Conservation (phyloP, 2,329 filamentous ascomycete species). For the Colletotrichum euphorbiae region DNA sequence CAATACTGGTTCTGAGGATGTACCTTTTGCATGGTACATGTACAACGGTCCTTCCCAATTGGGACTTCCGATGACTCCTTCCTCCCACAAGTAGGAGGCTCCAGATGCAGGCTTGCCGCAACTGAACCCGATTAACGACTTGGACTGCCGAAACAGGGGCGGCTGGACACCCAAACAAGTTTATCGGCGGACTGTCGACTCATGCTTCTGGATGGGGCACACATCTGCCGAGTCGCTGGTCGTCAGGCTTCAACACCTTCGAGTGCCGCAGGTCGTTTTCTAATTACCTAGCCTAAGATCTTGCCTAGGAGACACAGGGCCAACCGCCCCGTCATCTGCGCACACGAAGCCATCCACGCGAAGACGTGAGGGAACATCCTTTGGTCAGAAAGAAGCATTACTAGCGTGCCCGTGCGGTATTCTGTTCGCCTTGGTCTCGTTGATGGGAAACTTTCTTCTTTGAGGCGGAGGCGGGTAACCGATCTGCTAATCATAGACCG, state of each 20-base stretch:
- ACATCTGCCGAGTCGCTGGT: conserved; percentile 12
- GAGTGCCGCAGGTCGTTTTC: conserved; percentile 1
- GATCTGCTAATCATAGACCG: conserved; percentile 19
- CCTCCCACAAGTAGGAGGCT: too few relatives aligned
- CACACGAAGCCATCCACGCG: conserved; percentile 2
- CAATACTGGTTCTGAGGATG: too few relatives aligned
- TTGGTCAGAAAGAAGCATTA: neutral
- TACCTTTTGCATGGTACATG: too few relatives aligned
- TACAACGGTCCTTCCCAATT: too few relatives aligned
- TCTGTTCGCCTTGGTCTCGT: neutral
- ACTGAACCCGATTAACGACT: conserved; percentile 2
- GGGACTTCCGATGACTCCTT: too few relatives aligned
- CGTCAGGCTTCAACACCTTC: neutral
- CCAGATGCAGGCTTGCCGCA: conserved; percentile 1
- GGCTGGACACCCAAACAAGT: conserved; percentile 19
- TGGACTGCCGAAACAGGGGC: conserved; percentile 21
- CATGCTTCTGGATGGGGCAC: neutral
- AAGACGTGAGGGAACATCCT: neutral
- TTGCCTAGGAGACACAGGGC: conserved; percentile 13
- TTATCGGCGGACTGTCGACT: conserved; percentile 7
- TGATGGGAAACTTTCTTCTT: conserved; percentile 15
- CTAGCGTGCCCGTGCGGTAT: neutral
- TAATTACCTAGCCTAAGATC: conserved; percentile 7
- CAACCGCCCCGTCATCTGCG: neutral
- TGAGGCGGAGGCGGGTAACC: conserved; percentile 17